A percentile compares a stretch with the other conserved stretches of the same genome.
phyloP scores from a whole-genome alignment of 2,329 filamentous ascomycete genomes.

The Cordyceps militaris region DNA sequence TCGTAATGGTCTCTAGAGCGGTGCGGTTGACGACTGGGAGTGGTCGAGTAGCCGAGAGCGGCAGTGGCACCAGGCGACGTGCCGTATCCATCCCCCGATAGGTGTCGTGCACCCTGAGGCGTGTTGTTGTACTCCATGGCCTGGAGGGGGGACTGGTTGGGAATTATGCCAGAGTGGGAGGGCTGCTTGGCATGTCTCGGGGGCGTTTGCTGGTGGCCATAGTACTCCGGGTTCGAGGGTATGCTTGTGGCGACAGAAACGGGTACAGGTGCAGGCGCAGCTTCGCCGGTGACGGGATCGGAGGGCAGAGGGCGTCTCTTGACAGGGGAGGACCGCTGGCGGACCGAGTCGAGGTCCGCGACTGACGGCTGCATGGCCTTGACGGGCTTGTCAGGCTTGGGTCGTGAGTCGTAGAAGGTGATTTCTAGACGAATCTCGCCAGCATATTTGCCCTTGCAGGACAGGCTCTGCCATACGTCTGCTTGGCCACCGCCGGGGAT shows the following conservation, averaged over 20 bases:
- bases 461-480: slow-evolving; percentile 85
- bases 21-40: slow-evolving; percentile 25
- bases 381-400: slow-evolving; percentile 67
- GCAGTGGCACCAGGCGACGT: slow-evolving; percentile 24
- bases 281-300: slow-evolving; percentile 59
- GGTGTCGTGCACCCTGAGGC: slow-evolving; percentile 27
- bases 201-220: slow-evolving; percentile 35
- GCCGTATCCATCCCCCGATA: slow-evolving; percentile 32
- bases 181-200: slow-evolving; percentile 37
- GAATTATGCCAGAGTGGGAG: slow-evolving; percentile 33
- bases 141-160: slow-evolving; percentile 48
- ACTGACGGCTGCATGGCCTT: slow-evolving; percentile 41
- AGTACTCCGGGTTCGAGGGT: slow-evolving; percentile 29
- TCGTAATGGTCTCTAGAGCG: slow-evolving; percentile 31
- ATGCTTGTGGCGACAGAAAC: slow-evolving; percentile 19
- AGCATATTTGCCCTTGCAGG: slow-evolving; percentile 88
- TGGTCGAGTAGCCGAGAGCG: slow-evolving; percentile 14
- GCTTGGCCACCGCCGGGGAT: slow-evolving; percentile 84
- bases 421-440: slow-evolving; percentile 92
- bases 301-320: slow-evolving; percentile 80
- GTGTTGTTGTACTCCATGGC: slow-evolving; percentile 43
- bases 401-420: slow-evolving; percentile 88
- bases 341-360: slow-evolving; percentile 28
- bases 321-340: slow-evolving; percentile 52
- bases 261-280: slow-evolving; percentile 23